phyloP scores from a whole-genome alignment of 306 rosid genomes.

The Dicorynia guianensis region DNA sequence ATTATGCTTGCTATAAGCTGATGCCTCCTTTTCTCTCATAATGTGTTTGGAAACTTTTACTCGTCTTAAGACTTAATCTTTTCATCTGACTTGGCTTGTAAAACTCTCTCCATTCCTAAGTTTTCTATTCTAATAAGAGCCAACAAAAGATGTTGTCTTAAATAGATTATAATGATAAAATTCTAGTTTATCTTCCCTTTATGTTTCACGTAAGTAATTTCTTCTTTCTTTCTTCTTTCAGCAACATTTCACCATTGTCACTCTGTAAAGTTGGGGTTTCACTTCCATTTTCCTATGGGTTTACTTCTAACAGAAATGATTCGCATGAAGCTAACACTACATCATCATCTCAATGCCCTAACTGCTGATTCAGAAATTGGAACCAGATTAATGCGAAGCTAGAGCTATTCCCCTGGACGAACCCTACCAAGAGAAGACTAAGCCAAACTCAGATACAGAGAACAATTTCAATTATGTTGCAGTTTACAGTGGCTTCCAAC shows the following conservation, averaged over 20 bases:
- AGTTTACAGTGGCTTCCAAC: not conserved
- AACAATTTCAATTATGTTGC: not conserved
- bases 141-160: not conserved
- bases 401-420: not conserved
- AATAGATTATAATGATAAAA: not conserved
- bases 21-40: conserved; percentile 8
- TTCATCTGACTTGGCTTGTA: not conserved
- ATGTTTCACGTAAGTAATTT: not conserved
- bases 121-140: conserved; percentile 14
- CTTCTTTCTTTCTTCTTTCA: conserved; percentile 3
- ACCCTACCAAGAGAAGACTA: not conserved
- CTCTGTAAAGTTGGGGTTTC: not conserved
- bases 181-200: not conserved
- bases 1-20: not conserved
- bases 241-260: not conserved
- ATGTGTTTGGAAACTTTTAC: not conserved
- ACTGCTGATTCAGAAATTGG: conserved; percentile 5
- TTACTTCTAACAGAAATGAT: not conserved
- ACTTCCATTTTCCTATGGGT: not conserved
- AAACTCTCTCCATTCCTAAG: conserved; percentile 24
- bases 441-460: not conserved
- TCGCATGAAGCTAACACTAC: not conserved
- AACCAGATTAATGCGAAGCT: not conserved
- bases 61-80: not conserved
- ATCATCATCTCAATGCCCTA: conserved; percentile 8